phyloP scores from a whole-genome alignment of 441 rosid genomes.

The Cnidoscolus chayamansa region DNA sequence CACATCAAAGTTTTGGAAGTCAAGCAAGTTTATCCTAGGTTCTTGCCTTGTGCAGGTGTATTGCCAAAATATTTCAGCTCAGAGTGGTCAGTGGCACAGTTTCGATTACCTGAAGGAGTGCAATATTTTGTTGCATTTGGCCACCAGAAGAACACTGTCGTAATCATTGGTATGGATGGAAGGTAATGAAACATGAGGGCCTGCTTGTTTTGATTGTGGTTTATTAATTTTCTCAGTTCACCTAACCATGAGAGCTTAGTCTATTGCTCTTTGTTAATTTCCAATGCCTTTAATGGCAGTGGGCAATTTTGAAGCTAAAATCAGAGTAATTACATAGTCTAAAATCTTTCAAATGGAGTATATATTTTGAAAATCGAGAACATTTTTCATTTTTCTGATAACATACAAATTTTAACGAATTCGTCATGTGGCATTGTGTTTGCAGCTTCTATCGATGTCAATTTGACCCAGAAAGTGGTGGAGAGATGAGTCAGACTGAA shows the following conservation, averaged over 20 bases:
- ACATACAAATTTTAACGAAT: too few relatives aligned
- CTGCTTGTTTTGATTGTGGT: neutral
- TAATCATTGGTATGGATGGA: constrained; percentile 57
- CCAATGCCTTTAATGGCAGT: too few relatives aligned
- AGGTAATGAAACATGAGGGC: constrained; percentile 37
- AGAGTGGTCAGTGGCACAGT: constrained; percentile 60
- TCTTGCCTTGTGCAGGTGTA: constrained; percentile 33
- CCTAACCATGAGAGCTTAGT: neutral
- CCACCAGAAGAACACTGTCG: constrained; percentile 39
- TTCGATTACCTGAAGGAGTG: constrained; percentile 41
- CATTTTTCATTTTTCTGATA: too few relatives aligned
- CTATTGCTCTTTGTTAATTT: neutral
- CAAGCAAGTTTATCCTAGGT: neutral
- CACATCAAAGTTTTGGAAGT: neutral
- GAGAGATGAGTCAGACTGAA: constrained; percentile 49
- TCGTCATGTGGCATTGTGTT: neutral
- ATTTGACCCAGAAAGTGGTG: constrained; percentile 45
- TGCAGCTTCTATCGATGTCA: constrained; percentile 49
- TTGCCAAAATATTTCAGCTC: constrained; percentile 61
- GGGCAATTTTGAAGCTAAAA: neutral
- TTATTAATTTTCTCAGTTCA: neutral
- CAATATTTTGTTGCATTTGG: constrained; percentile 46
- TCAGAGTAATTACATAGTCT: neutral
- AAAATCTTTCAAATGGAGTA: too few relatives aligned
- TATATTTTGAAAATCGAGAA: too few relatives aligned